phyloP scores from a whole-genome alignment of 169 alveolate species.

The Eimeria brunetti region DNA sequence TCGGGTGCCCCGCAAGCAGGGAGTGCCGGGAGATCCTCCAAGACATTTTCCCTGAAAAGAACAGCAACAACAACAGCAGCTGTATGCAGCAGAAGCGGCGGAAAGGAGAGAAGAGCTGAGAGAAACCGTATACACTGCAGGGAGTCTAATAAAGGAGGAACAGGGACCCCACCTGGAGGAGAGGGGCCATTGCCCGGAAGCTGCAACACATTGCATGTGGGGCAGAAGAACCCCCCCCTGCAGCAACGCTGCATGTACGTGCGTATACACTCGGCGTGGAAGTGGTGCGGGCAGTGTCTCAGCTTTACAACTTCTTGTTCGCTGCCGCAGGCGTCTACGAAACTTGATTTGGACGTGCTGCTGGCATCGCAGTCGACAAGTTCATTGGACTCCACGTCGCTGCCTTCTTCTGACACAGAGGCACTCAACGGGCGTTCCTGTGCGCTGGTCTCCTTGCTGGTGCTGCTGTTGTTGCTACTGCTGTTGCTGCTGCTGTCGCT shows the following conservation, averaged over 20 bases:
- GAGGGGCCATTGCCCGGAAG: constrained; percentile 76
- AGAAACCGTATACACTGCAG: background rate
- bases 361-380: background rate
- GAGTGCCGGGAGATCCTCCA: constrained; percentile 43
- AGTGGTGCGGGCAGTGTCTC: constrained; percentile 54
- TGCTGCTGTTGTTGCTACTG: background rate
- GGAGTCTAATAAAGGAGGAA: background rate
- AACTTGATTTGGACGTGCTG: background rate
- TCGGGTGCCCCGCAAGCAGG: constrained; percentile 18
- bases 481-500: background rate
- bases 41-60: constrained; percentile 20
- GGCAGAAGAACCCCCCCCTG: constrained; percentile 73
- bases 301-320: constrained; percentile 58
- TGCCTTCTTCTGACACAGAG: background rate
- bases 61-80: background rate
- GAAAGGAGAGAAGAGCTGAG: background rate
- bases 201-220: constrained; percentile 75
- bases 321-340: background rate
- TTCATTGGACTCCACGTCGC: background rate
- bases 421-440: background rate
- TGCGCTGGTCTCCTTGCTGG: background rate
- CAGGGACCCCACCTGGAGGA: constrained; percentile 34
- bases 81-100: background rate
- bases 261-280: constrained; percentile 61
- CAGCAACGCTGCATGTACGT: constrained; percentile 32